phyloP scores from a whole-genome alignment of 371 early-diverging fungal genomes.

The Mortierella sp. region DNA sequence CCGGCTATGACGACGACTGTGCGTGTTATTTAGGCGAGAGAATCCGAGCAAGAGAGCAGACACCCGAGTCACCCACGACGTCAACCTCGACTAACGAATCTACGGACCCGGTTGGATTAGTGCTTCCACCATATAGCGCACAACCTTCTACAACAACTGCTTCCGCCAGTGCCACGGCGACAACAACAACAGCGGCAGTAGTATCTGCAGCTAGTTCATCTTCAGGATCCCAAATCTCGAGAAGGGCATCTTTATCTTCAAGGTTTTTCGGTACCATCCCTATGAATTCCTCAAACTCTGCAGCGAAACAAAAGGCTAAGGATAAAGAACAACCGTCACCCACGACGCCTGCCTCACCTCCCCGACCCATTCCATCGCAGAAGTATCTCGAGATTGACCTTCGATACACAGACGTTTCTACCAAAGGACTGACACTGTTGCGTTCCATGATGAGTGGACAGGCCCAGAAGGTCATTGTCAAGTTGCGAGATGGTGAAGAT shows the following conservation, averaged over 20 bases:
- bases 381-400: slow-evolving; percentile 52
- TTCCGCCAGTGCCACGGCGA: neutral
- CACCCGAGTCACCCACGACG: neutral
- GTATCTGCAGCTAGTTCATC: neutral
- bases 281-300: neutral
- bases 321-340: slow-evolving; percentile 1
- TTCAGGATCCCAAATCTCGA: neutral
- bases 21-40: slow-evolving; percentile 29
- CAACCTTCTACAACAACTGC: neutral
- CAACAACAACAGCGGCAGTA: neutral
- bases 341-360: neutral
- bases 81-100: neutral
- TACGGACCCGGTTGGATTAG: neutral
- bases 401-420: slow-evolving; percentile 47
- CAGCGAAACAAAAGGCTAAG: neutral
- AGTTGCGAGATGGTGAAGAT: slow-evolving; percentile 30
- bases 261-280: slow-evolving; percentile 8
- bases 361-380: slow-evolving; percentile 12
- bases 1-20: slow-evolving; percentile 35
- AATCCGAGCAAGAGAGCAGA: slow-evolving; percentile 25
- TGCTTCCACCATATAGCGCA: neutral
- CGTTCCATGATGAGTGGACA: slow-evolving; percentile 1
- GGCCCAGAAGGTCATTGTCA: slow-evolving; percentile 41
- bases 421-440: slow-evolving; percentile 23
- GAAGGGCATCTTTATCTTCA: slow-evolving; percentile 13